These are phyloP conservation scores for Grammothele lineata DNA, from an alignment of 768 basidiomycete species.

Conservation along the genomic window DNA sequence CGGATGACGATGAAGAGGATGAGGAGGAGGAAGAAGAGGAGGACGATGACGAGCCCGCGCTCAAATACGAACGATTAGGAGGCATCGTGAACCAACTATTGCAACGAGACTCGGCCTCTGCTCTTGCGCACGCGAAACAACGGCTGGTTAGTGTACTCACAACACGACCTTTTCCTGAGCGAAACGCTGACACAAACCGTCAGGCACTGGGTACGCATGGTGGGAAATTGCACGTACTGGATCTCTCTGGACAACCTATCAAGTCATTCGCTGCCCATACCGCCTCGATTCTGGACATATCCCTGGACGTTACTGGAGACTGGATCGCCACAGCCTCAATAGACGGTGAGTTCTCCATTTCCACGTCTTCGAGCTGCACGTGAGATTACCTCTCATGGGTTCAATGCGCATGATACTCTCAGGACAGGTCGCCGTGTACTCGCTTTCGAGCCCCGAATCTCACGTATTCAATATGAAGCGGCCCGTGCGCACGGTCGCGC, in stretches of 20 bases:
- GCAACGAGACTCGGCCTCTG: conserved; percentile 86
- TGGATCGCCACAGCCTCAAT: conserved; percentile 91
- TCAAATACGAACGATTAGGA: conserved; percentile 86
- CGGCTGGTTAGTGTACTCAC: conserved; percentile 54
- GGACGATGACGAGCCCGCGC: conserved; percentile 85
- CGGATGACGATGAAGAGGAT: conserved; percentile 42
- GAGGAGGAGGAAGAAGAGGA: conserved; percentile 60
- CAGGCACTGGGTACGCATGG: conserved; percentile 91
- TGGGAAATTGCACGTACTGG: conserved; percentile 87
- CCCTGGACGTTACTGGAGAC: conserved; percentile 78
- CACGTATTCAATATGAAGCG: conserved; percentile 90
- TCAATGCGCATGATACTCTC: background rate
- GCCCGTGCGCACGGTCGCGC: conserved; percentile 83
- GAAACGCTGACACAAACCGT: background rate
- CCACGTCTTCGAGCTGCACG: background rate
- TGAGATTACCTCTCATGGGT: background rate
- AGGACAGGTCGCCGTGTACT: conserved; percentile 92
- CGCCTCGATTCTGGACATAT: conserved; percentile 83
- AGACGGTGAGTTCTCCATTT: conserved; percentile 70
- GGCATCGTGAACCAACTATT: conserved; percentile 73
- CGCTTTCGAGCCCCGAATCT: conserved; percentile 70
- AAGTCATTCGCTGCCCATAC: conserved; percentile 90
- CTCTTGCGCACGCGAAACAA: conserved; percentile 70
- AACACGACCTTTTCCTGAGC: too few relatives aligned
- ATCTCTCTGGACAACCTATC: conserved; percentile 71